phyloP scores from a whole-genome alignment of 768 basidiomycete genomes.

The Russula sp. region DNA sequence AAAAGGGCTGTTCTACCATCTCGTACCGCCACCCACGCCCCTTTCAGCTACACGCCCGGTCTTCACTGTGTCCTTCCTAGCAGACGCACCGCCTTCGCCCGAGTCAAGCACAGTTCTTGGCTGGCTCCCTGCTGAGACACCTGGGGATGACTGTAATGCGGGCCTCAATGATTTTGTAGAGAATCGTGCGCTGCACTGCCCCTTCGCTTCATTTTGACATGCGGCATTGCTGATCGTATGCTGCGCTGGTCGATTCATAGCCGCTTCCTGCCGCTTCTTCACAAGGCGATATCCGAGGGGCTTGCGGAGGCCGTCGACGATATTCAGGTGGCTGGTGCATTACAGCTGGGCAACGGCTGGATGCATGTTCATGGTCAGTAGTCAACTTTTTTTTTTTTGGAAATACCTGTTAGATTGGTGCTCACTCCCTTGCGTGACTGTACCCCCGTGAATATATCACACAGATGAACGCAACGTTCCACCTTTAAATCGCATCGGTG shows the following conservation, averaged over 20 bases:
- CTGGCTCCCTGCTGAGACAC: slow-evolving; percentile 30
- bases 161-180: slow-evolving; percentile 68
- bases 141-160: slow-evolving; percentile 41
- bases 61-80: slow-evolving; percentile 29
- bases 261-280: slow-evolving; percentile 43
- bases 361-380: slow-evolving; percentile 70
- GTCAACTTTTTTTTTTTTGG: not conserved
- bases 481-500: slow-evolving; percentile 69
- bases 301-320: slow-evolving; percentile 61
- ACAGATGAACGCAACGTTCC: slow-evolving; percentile 69
- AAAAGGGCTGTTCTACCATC: slow-evolving; percentile 28
- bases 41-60: slow-evolving; percentile 18
- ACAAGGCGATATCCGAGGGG: slow-evolving; percentile 54
- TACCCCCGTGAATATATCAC: not conserved
- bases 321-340: slow-evolving; percentile 59
- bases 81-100: slow-evolving; percentile 21
- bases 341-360: slow-evolving; percentile 73
- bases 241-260: not conserved
- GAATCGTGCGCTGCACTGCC: slow-evolving; percentile 52
- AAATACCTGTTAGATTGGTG: not conserved
- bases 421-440: slow-evolving; percentile 1
- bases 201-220: not conserved
- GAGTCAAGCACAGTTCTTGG: slow-evolving; percentile 27
- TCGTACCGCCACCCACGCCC: slow-evolving; percentile 24
- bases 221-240: not conserved